Evolutionary conservation across 2,329 filamentous ascomycete species (phyloP).

Genomic region (Shiraia bambusicola): DNA sequence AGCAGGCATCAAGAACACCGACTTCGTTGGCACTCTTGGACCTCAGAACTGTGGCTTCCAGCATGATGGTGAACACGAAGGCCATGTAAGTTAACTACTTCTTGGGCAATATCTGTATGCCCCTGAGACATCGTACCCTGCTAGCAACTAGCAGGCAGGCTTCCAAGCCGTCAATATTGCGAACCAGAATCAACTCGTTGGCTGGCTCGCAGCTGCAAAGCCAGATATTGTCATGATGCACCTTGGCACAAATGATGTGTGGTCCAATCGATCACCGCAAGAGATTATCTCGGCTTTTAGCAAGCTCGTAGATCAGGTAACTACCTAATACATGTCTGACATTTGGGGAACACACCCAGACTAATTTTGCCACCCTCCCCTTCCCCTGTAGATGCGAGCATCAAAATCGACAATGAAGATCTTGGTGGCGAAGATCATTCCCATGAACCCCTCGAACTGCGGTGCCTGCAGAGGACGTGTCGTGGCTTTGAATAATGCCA

Average conservation of each 20-base stretch:
- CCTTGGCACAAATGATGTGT: constrained; percentile 46
- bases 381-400: constrained; percentile 39
- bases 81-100: constrained; percentile 30
- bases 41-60: constrained; percentile 45
- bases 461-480: constrained; percentile 9
- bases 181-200: constrained; percentile 39
- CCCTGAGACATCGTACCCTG: constrained; percentile 17
- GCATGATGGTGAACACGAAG: constrained; percentile 48
- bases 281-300: constrained; percentile 38
- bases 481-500: constrained; percentile 21
- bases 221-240: constrained; percentile 49
- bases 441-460: constrained; percentile 12
- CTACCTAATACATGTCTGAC: too few relatives aligned
- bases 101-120: background rate
- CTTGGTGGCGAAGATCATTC: constrained; percentile 27
- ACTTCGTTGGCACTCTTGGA: constrained; percentile 32
- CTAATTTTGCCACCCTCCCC: too few relatives aligned
- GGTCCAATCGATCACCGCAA: constrained; percentile 29
- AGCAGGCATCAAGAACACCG: constrained; percentile 22
- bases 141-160: constrained; percentile 15
- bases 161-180: constrained; percentile 39
- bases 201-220: constrained; percentile 40
- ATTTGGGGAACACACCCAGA: too few relatives aligned
- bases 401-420: constrained; percentile 44
- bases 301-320: constrained; percentile 39